Conservation (phyloP, 2,329 filamentous ascomycete genomes). For the Cephalotrichum gorgonifer region DNA sequence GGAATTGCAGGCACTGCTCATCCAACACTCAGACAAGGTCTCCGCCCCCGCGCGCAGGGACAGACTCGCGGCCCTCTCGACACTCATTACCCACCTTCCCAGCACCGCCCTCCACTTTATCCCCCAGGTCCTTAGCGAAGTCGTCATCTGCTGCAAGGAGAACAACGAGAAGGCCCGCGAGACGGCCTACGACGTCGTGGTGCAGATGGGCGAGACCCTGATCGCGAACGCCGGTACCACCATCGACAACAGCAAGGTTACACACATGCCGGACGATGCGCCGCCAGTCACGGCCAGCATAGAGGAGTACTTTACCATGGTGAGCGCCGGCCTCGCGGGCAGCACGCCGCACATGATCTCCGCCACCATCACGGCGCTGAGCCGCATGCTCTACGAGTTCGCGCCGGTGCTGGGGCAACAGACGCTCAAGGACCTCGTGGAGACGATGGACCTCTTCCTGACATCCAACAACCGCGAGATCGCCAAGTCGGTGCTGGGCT, state of each 20-base stretch:
- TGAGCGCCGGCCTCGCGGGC: conserved; percentile 87
- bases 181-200: conserved; percentile 79
- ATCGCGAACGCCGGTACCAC: conserved; percentile 51
- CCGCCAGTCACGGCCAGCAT: conserved; percentile 69
- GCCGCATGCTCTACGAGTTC: conserved; percentile 89
- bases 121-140: conserved; percentile 80
- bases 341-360: conserved; percentile 95
- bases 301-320: conserved; percentile 97
- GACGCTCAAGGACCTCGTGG: conserved; percentile 73
- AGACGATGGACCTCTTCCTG: conserved; percentile 92
- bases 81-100: conserved; percentile 71
- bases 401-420: conserved; percentile 56
- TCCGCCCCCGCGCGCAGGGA: conserved; percentile 80
- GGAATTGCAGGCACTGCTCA: conserved; percentile 73
- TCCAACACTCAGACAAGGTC: conserved; percentile 73
- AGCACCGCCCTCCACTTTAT: conserved; percentile 81
- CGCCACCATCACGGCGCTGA: conserved; percentile 89
- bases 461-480: conserved; percentile 96
- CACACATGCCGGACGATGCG: conserved; percentile 75
- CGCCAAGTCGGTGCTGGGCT: conserved; percentile 86
- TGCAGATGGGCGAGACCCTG: conserved; percentile 81
- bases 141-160: conserved; percentile 94
- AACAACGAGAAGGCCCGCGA: conserved; percentile 91
- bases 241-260: conserved; percentile 78
- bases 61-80: conserved; percentile 70